Base-by-base conservation (phyloP, 805 yeast genomes). In the Saturnispora zaruensis region DNA sequence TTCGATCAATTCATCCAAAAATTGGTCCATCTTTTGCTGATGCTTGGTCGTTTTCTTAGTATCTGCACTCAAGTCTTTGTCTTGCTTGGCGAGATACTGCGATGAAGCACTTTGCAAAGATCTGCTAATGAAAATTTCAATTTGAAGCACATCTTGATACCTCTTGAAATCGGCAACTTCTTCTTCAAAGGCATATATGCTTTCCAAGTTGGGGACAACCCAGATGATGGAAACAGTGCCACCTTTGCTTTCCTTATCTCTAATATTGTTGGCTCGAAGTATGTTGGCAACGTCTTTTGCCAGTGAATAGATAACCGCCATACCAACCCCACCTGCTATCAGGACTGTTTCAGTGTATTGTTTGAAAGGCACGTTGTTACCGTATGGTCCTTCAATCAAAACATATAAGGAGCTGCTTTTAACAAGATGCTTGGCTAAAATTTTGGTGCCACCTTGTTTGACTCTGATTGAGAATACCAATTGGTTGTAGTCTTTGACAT, bases 321-420 rank as follows among this genome's bases (percentile, higher is more conserved):
- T 72, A 9, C 87, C 87, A 53, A 78, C 77, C 5, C 86, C 87
- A 8, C 86, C 86, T 3, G 83, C 81, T 40, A 81, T 62, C 41
- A 79, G 70, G 6, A 79, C 63, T 1, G 75, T 74, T 44, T 71
- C 69, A 33, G 69, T 70, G 56, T 74, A 78, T 20, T 71, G 67
- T 44, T 69, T 69, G 51, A 77, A 74, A 1, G 80, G 81, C 2
- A 71, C 59, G 5, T 64, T 59, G 4, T 66, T 62, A 1, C 86
- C 86, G 55, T 81, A 81, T 0, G 84, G 81, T 0, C 87, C 87
- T 55, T 81, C 87, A 20, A 81, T 69, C 8, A 75, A 59, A 6
- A 77, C 70, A 44, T 74, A 69, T 41, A 75, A 60, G 28, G 46
- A 45, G 18, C 62, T 65, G 44, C 54, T 56, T n/a, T 57, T 55